Base-by-base conservation (phyloP, 805 yeast species). In the Saturnispora besseyi region DNA sequence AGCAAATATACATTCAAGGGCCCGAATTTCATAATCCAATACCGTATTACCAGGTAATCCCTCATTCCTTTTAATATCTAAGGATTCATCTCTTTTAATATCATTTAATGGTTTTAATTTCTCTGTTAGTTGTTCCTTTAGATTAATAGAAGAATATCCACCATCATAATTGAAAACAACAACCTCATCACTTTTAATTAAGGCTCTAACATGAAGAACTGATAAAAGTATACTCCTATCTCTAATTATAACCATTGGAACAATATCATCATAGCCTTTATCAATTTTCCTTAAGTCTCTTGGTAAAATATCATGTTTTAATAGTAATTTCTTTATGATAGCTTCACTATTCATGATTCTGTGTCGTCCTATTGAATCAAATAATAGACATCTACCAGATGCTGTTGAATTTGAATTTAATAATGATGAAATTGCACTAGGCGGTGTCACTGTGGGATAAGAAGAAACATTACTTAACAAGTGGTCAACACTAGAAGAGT, bases 11-110 rank as follows among this genome's bases (percentile, higher is more conserved):
- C 95, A 81, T 60, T 93, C 99, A 37, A 93, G 62, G 0, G 97
- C 99, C 44, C 95, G 71, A 60, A 90, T 82, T 61, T 93, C 99
- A 64, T 89, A 93, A 0, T 96, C 91, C 18, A 88, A 69, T 4
- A 43, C 45, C 6, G 45, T 43, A 22, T 43, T 43, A 18, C 15
- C 45, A 15, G 45, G 45, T 24, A 43, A 30, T 12, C 36, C 45
- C 8, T 43, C 45, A 18, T 32, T 30, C 22, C 36, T 43, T 21
- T 28, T 43, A 21, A 28, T n/a, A 15, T 24, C 36, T 43, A 31
- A 31, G 4, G 28, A 43, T 8, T 29, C 45, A 2, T 65, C 57
- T 30, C 29, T 38, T 12, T 51, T 51, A 13, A 63, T 64, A 59
- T 65, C 66, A 3, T 64, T 61, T 7, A 58, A 62, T 6, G 66